Conservation (phyloP, 2,329 filamentous ascomycete species). For the Pestalotiopsis sp. region DNA sequence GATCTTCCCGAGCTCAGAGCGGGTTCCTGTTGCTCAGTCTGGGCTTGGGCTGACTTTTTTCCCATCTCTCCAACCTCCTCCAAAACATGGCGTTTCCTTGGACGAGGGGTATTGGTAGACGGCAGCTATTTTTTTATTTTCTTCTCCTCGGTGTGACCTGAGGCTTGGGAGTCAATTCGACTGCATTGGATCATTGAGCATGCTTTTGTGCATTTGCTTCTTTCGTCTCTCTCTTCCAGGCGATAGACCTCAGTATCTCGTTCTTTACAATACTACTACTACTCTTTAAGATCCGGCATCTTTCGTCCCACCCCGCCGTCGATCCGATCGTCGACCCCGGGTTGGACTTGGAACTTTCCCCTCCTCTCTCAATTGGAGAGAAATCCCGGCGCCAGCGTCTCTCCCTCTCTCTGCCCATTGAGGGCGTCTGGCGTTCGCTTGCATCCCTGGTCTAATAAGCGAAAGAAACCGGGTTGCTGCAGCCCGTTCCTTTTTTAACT, state of each 20-base stretch:
- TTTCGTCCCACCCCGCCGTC: background rate
- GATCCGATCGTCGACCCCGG: background rate
- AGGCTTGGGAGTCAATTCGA: background rate
- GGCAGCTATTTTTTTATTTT: background rate
- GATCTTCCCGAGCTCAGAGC: background rate
- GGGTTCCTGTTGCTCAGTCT: background rate
- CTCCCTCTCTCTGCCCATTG: background rate
- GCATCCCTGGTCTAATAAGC: background rate
- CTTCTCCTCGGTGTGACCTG: background rate
- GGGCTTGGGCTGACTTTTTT: background rate
- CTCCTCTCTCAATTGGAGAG: background rate
- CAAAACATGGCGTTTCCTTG: background rate
- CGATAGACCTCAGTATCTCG: background rate
- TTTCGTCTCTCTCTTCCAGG: background rate
- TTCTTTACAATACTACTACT: background rate
- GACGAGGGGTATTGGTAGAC: background rate
- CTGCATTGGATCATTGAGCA: background rate
- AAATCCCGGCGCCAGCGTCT: background rate
- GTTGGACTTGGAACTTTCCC: background rate
- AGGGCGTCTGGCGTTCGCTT: background rate
- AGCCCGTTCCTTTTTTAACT: background rate
- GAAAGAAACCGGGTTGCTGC: background rate
- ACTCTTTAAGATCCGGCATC: background rate
- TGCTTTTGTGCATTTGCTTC: background rate
- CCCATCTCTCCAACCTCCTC: background rate